A percentile compares a stretch with the other conserved stretches of the same genome.
Conservation (phyloP, 2,329 filamentous ascomycete species). For the Hymenoscyphus occultus region DNA sequence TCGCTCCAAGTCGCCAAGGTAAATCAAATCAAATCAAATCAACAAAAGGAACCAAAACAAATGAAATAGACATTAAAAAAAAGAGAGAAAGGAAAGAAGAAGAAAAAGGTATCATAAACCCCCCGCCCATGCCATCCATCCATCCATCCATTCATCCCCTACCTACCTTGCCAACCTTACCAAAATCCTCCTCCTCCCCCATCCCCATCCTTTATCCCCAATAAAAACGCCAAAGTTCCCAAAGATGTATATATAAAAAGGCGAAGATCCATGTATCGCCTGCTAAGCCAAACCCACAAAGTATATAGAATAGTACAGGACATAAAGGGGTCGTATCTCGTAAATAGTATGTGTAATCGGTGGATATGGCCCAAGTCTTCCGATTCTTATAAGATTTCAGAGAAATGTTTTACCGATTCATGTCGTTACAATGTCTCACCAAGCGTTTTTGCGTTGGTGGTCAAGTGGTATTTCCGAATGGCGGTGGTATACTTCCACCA, state of each 20-base stretch:
- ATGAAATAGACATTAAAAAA: too few species aligned
- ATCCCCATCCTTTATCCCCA: neutral
- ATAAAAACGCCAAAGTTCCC: neutral
- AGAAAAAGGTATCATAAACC: neutral
- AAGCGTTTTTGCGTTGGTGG: neutral
- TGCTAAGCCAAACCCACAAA: neutral
- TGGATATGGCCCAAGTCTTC: neutral
- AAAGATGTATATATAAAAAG: neutral
- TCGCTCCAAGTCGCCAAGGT: too few species aligned
- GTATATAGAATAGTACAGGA: slow-evolving; percentile 3
- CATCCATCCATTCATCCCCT: neutral
- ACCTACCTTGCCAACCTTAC: too few species aligned
- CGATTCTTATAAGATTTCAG: neutral
- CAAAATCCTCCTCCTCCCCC: neutral
- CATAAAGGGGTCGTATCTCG: slow-evolving; percentile 1
- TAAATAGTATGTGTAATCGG: neutral
- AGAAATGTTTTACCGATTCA: neutral
- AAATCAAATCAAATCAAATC: too few species aligned
- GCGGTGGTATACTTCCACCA: neutral
- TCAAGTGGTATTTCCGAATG: neutral
- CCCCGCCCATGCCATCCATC: neutral
- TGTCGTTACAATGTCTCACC: neutral
- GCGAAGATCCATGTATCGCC: slow-evolving; percentile 1
- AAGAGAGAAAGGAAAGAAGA: too few species aligned
- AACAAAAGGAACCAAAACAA: too few species aligned